phyloP scores from a whole-genome alignment of 768 basidiomycete species.

The Chiua virens region DNA sequence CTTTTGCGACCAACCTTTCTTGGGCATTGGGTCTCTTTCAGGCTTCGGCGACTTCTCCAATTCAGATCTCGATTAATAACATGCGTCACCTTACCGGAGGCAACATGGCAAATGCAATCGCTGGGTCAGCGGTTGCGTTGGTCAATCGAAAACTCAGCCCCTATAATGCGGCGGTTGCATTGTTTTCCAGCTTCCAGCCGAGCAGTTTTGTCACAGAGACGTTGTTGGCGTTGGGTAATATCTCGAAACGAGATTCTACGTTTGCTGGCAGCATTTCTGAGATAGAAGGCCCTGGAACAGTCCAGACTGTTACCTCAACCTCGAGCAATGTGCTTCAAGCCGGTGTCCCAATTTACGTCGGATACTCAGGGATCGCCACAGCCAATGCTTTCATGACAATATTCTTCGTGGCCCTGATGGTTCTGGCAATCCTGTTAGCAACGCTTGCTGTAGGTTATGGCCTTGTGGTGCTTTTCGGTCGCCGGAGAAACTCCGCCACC shows the following conservation, averaged over 20 bases:
- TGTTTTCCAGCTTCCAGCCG: not conserved
- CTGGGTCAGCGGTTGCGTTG: constrained; percentile 64
- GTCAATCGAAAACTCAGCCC: constrained; percentile 84
- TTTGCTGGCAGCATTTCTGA: constrained; percentile 26
- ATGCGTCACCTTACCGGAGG: constrained; percentile 88
- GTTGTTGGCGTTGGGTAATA: constrained; percentile 10
- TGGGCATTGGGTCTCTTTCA: constrained; percentile 83
- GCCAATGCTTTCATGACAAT: constrained; percentile 90
- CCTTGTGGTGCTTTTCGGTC: constrained; percentile 31
- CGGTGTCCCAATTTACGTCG: constrained; percentile 82
- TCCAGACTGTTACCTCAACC: constrained; percentile 62
- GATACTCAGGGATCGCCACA: constrained; percentile 72
- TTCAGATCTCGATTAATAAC: constrained; percentile 77
- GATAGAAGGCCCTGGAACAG: constrained; percentile 33
- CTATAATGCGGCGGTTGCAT: constrained; percentile 48
- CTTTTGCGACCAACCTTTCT: constrained; percentile 83
- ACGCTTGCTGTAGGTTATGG: constrained; percentile 54
- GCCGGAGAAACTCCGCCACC: constrained; percentile 18
- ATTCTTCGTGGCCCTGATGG: constrained; percentile 72
- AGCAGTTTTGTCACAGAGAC: constrained; percentile 4
- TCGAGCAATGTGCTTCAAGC: constrained; percentile 71
- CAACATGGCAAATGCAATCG: constrained; percentile 56
- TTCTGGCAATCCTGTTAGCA: constrained; percentile 57
- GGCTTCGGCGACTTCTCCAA: constrained; percentile 47
- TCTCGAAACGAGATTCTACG: constrained; percentile 3